Evolutionary conservation across 75 land plant genomes (phyloP), one percentile per base, ranked within the genome.

Genomic region (Selaginella tamariscina): DNA sequence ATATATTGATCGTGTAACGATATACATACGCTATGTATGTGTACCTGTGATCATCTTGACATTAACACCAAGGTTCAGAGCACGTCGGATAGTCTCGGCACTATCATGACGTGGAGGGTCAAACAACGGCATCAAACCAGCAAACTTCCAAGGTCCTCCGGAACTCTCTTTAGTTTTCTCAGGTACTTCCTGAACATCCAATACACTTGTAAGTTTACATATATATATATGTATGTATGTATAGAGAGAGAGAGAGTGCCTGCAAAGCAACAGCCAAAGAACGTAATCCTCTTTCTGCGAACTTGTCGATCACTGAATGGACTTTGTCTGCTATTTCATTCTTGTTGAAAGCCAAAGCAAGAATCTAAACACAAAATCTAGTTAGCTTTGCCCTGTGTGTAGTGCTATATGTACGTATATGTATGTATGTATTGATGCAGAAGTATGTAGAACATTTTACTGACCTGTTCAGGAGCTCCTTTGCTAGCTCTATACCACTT

Each of bases 391-490:
- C n/a, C n/a, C n/a, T n/a, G n/a, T n/a, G n/a, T n/a, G n/a, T n/a
- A n/a, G n/a, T n/a, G n/a, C n/a, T n/a, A n/a, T n/a, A n/a, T n/a
- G n/a, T n/a, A 56, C 18, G 55, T 24, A 55, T 1, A 0, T 32
- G 15, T 22, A 9, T 1, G 33, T 23, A 55, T 24, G 31, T 29
- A n/a, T 2, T 31, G 21, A 21, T 26, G 32, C 15, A 26, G 30
- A 29, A 30, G 64, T 0, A 32, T 1, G 2, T 66, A 27, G 11
- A 9, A 5, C n/a, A 28, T 26, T 20, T 2, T 33, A 11, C 27
- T 1, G 27, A 81, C 88, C 74, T 87, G 90, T 68, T 89, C 94
- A 2, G 94, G 94, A 27, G 94, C 94, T 66, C 94, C 94, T 73
- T 89, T 89, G 76, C 87, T 89, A 23, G 69, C 29, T 24, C 94